Evolutionary conservation across 345 rosid species (phyloP).

Genomic region (Ceriops zippeliana): DNA sequence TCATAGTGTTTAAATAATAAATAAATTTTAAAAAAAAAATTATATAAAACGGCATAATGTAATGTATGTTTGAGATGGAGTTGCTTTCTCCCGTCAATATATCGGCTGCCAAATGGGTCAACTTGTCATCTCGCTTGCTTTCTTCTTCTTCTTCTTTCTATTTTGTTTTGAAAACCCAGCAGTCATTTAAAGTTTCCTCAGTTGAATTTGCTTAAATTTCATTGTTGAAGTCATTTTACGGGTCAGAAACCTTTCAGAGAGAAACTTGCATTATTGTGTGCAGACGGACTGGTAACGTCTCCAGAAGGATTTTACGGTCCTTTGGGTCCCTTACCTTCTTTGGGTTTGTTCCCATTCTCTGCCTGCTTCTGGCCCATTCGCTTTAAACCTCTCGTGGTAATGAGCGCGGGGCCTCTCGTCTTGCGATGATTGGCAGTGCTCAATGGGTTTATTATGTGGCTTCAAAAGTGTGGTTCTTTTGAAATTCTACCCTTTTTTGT

Average conservation of each 20-base stretch:
- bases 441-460: too few species aligned
- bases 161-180: conserved; percentile 10
- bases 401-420: too few species aligned
- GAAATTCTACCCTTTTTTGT: too few species aligned
- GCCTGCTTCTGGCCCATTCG: conserved; percentile 2
- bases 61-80: too few species aligned
- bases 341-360: conserved; percentile 15
- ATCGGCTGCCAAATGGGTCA: background rate
- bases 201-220: background rate
- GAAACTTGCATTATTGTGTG: background rate
- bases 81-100: too few species aligned
- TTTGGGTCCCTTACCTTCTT: background rate
- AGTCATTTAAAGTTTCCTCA: background rate
- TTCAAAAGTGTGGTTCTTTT: too few species aligned
- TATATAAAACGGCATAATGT: too few species aligned
- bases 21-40: too few species aligned
- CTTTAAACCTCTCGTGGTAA: conserved; percentile 22
- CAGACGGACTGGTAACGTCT: conserved; percentile 2
- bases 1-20: too few species aligned
- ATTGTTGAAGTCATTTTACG: background rate
- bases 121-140: background rate
- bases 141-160: conserved; percentile 2
- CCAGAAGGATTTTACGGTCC: conserved; percentile 33
- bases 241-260: background rate
- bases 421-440: background rate